Evolutionary conservation across 768 basidiomycete species (phyloP), one percentile per base, ranked within the genome.

Genomic region (Aureoboletus auriporus): DNA sequence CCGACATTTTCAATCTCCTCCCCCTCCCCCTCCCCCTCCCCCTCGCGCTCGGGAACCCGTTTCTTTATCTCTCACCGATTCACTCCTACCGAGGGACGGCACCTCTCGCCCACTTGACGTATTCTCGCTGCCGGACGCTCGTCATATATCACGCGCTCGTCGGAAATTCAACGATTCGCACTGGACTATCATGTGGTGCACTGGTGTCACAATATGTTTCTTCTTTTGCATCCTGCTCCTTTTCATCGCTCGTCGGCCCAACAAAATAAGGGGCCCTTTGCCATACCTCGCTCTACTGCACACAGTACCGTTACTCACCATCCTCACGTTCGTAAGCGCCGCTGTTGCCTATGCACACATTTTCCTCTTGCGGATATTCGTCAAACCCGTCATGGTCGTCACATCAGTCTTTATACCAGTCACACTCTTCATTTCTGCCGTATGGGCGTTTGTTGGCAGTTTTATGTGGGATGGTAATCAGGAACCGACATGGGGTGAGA

Each of bases 391-490:
- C 42, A 83, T 95, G 73, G 68, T 91, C 33, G 77, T 76, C 20
- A 90, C 88, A 0, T 82, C 83, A 14, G 72, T 92, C 26, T 86
- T 86, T 58, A 80, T 89, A 41, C 89, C 90, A 35, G 76, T 77
- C 26, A 83, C 84, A 0, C 71, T 92, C 51, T 76, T 88, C 59
- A 72, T 89, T 42, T 89, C 85, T 36, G 80, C 87, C 7, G 55
- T 89, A 23, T 89, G 89, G 80, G 87, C 89, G 1, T 91, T 92
- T 64, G 72, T 84, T 12, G 89, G 87, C 28, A 88, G 86, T 60
- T 90, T 90, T 55, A 73, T 79, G 70, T 79, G 76, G 73, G 76
- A 75, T 45, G 63, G 59, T n/a, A 61, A 68, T 46, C 62, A 64
- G 36, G 80, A 78, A 48, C 82, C 82, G 33, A 87, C 86, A 10